Conservation (phyloP, 768 basidiomycete genomes). For the Dioszegia crocea region DNA sequence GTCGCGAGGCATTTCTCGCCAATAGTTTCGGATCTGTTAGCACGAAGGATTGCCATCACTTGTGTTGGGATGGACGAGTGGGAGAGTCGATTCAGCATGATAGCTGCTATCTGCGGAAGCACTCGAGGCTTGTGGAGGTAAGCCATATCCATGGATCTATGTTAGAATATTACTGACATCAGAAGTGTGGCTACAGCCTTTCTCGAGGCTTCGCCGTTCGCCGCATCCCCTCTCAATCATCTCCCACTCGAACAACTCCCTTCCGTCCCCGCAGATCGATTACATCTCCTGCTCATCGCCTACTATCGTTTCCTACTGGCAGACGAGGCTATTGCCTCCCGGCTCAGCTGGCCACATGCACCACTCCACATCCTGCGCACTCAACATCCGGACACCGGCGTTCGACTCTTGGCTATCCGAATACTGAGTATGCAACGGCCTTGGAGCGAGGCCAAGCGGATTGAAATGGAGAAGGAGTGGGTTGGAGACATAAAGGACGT, state of each 20-base stretch:
- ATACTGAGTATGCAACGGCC: slow-evolving; percentile 72
- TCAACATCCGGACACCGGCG: slow-evolving; percentile 62
- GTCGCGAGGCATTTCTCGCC: slow-evolving; percentile 71
- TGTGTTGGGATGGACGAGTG: slow-evolving; percentile 37
- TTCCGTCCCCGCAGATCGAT: slow-evolving; percentile 52
- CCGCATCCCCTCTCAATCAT: slow-evolving; percentile 55
- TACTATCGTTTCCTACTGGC: slow-evolving; percentile 75
- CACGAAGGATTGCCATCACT: slow-evolving; percentile 66
- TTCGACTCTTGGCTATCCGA: slow-evolving; percentile 66
- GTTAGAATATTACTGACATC: not conserved
- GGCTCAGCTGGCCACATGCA: slow-evolving; percentile 60
- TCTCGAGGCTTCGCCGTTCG: slow-evolving; percentile 21
- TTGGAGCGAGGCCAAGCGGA: slow-evolving; percentile 72
- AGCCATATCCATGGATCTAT: slow-evolving; percentile 21
- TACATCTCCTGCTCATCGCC: slow-evolving; percentile 69
- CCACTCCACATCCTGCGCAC: slow-evolving; percentile 55
- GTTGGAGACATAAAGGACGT: slow-evolving; percentile 61
- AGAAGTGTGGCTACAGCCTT: slow-evolving; percentile 30
- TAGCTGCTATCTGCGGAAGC: slow-evolving; percentile 54
- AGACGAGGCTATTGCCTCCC: slow-evolving; percentile 64
- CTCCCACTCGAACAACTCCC: slow-evolving; percentile 42
- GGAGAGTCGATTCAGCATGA: slow-evolving; percentile 41
- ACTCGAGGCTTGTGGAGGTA: slow-evolving; percentile 45
- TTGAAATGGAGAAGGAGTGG: slow-evolving; percentile 60
- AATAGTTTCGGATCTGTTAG: slow-evolving; percentile 71